Conservation (phyloP, 1,284 basidiomycete species). For the Melampsora larici-populina region DNA sequence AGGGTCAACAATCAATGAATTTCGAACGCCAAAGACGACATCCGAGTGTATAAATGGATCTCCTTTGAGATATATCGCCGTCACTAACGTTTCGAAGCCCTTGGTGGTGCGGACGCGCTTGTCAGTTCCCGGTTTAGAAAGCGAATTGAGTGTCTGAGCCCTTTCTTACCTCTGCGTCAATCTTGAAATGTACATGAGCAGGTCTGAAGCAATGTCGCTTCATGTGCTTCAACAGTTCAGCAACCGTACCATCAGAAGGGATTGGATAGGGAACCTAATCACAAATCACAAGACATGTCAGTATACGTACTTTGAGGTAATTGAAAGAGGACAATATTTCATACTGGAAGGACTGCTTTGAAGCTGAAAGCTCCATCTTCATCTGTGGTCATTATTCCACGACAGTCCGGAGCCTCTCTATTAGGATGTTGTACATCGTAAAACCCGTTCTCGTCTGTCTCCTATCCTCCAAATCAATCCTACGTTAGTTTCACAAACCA, state of each 20-base stretch:
- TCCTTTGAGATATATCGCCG: constrained; percentile 70
- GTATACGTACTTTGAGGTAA: background rate
- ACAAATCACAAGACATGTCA: background rate
- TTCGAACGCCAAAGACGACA: constrained; percentile 71
- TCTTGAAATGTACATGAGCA: constrained; percentile 67
- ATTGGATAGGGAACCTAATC: constrained; percentile 61
- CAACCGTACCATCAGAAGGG: constrained; percentile 70
- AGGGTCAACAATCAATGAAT: constrained; percentile 51
- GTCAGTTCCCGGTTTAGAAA: background rate
- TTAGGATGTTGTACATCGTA: constrained; percentile 67
- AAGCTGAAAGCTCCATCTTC: constrained; percentile 68
- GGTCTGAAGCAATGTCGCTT: constrained; percentile 73
- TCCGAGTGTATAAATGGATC: constrained; percentile 68
- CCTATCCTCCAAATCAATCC: constrained; percentile 54
- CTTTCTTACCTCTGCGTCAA: constrained; percentile 30
- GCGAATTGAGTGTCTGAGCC: background rate
- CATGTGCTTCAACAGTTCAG: constrained; percentile 62
- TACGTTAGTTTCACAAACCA: too few relatives aligned
- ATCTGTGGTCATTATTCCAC: constrained; percentile 66
- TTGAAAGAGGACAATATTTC: constrained; percentile 54
- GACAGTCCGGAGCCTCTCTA: constrained; percentile 67
- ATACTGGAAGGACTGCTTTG: constrained; percentile 70
- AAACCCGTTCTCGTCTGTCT: constrained; percentile 67
- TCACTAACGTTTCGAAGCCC: constrained; percentile 69
- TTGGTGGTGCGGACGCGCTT: constrained; percentile 56